Percentiles rank a stretch among this genome's conserved stretches.
Evolutionary conservation across 768 basidiomycete species (phyloP).

Genomic region (Panaeolus papilionaceus): DNA sequence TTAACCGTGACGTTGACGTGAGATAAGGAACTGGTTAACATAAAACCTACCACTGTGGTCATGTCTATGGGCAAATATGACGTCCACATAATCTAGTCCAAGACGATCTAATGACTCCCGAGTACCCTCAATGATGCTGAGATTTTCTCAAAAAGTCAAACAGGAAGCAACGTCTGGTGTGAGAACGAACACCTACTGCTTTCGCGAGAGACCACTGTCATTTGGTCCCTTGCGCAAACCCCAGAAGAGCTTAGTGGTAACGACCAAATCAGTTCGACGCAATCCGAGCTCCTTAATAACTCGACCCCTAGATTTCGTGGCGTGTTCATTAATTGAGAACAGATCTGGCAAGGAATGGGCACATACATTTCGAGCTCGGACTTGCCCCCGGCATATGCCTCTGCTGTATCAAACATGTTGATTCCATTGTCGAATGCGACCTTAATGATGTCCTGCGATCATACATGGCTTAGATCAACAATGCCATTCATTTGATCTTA

Average conservation of each 20-base stretch:
- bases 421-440: conserved; percentile 74
- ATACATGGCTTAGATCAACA: background rate
- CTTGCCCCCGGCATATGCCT: conserved; percentile 64
- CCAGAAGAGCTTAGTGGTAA: conserved; percentile 81
- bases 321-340: background rate
- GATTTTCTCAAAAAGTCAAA: background rate
- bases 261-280: conserved; percentile 67
- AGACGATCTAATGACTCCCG: conserved; percentile 69
- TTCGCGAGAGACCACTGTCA: conserved; percentile 57
- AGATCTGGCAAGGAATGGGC: background rate
- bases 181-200: conserved; percentile 47
- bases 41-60: conserved; percentile 52
- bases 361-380: conserved; percentile 74
- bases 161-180: background rate
- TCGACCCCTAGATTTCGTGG: conserved; percentile 50
- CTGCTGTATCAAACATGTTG: conserved; percentile 75
- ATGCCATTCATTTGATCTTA: background rate
- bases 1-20: background rate
- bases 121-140: conserved; percentile 73
- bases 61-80: conserved; percentile 72
- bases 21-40: conserved; percentile 4
- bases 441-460: conserved; percentile 69
- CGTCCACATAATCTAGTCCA: conserved; percentile 75
- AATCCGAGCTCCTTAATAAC: conserved; percentile 76
- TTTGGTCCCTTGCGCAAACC: conserved; percentile 64